Base-by-base conservation (phyloP, 2,329 filamentous ascomycete species). In the Sphaerostilbella broomeana region DNA sequence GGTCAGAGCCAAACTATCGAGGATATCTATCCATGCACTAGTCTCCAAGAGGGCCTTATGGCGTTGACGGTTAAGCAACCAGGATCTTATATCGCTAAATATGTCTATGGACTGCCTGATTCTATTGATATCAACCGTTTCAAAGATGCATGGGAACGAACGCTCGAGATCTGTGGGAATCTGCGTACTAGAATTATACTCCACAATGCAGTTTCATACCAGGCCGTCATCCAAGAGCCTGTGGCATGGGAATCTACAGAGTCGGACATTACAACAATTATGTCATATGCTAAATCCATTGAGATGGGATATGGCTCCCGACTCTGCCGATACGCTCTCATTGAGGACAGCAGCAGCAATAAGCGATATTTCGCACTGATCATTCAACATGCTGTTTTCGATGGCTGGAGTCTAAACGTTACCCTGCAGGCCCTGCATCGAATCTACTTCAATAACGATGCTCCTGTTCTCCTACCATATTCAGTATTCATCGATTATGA, bases 31-130 rank as follows among this genome's bases (percentile, higher is more conserved):
- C 47, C 48, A 3, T 50, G 49, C 16, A 51, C 46, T 4, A 42
- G 40, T 16, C 45, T 52, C 11, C 50, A 51, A 7, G 45, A 48
- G 13, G 50, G 50, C 9, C 41, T 51, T 16, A 51, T 52, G 47
- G 55, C 59, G 1, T 47, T 63, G 3, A 51, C 60, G 2, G 50
- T 47, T 29, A 53, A 53, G 15, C 48, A 57, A 6, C 30, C 45
- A 1, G 61, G 58, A 1, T 56, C 56, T 3, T 67, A 67, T 32
- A 51, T 64, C 9, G 54, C 57, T 2, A 51, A 54, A 26, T 49
- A 53, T 38, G 47, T 50, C 6, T 40, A 54, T 31, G 43, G 43
- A n/a, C 45, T 58, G 6, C 34, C 46, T 1, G 17, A 12, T 2
- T 10, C 28, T 7, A 28, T 46, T 3, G 36, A 53, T 1, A 7